Evolutionary conservation across 2,329 filamentous ascomycete species (phyloP), one percentile per base, ranked within the genome.

Genomic region (Purpureocillium takamizusanense): DNA sequence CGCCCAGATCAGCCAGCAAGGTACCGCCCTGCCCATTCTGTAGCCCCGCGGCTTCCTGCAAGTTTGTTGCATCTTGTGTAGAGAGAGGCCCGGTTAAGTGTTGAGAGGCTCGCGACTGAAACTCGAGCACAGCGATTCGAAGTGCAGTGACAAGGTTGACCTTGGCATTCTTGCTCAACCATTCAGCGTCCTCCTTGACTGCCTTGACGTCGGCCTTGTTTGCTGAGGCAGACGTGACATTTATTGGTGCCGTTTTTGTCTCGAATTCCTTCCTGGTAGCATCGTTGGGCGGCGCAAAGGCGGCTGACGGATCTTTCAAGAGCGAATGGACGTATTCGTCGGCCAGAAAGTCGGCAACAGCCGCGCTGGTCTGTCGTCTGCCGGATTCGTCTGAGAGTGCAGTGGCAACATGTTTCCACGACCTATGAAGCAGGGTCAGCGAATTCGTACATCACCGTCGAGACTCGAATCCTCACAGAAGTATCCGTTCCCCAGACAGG

Each of bases 61-160:
- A 64, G 51, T 86, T 88, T 40, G 80, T 72, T 13, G 79, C 69
- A 66, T 94, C 86, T 49, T 92, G 86, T 34, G 81, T 79, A 1
- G 86, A 87, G 40, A 90, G 76, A 1, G 79, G 77, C 12, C 74
- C 75, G 31, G 79, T 69, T 2, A 95, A 72, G 50, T 88, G 81
- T 33, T 72, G 70, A n/a, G 77, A 70, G n/a, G 87, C 69, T 28
- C 87, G 78, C 46, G 75, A 76, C 62, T 97, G 90, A 70, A 83
- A 85, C 69, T 97, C 92, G 33, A 92, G 64, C 7, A 94, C 67
- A 3, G 81, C 81, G 32, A 94, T 70, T 42, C 92, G 78, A 51
- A 98, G 68, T 18, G 90, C 88, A 11, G 82, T 77, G 32, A 92
- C 68, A 57, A 95, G 81, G 58, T 92, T 87, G 47, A 95, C 78